Evolutionary conservation across 768 basidiomycete genomes (phyloP), one percentile per base, ranked within the genome.

Genomic region (Trametopsis cervina): DNA sequence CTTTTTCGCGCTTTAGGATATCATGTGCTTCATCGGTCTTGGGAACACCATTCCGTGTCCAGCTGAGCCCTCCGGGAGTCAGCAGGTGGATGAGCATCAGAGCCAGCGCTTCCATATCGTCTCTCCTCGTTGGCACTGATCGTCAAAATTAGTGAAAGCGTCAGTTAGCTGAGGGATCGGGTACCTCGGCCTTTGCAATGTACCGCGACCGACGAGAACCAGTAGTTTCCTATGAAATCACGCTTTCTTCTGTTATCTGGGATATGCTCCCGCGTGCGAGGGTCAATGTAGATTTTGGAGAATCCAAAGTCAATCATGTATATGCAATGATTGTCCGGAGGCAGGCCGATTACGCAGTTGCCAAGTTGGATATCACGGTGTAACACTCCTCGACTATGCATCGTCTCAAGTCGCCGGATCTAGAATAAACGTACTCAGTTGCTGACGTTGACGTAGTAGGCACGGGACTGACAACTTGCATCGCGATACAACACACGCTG

Each of bases 261-360:
- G 49, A 89, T 85, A 57, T 89, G 86, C n/a, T 75, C 73, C 37
- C 65, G 71, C 2, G 83, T 85, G 40, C 61, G 53, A 18, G 75
- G 73, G 63, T 89, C 83, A 53, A 88, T 78, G 53, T 85, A 89
- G 25, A 74, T 74, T 58, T 88, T 89, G 15, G 85, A 85, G 62
- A 89, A 89, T 12, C 86, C 86, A 60, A 89, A 89, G 62, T 89
- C 87, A 56, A 89, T 89, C 85, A 89, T 83, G 57, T 87, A 89
- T 52, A 89, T 70, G 29, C 66, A 72, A 44, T 71, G 71, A 12
- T 83, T 70, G 52, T 85, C 67, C 0, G 82, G 78, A 3, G 72
- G 63, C 42, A 73, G 67, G 12, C 86, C 86, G 44, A 88, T 60
- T 2, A 77, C 79, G 54, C 81, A 83, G 60, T 89, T 89, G 1